Conservation (phyloP, 805 yeast genomes). For the Lachancea waltii region DNA sequence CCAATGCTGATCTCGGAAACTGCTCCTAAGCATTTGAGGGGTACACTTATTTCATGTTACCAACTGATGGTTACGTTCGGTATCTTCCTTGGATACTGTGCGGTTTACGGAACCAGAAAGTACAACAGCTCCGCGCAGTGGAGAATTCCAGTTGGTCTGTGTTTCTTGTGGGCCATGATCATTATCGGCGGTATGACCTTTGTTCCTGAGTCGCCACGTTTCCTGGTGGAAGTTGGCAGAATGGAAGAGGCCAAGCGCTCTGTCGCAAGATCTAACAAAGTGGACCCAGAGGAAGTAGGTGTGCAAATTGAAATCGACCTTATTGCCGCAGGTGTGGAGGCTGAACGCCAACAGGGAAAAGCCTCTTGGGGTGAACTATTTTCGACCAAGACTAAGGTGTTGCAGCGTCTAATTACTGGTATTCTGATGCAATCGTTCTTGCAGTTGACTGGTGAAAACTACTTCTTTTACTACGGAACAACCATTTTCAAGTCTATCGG, state of each 20-base stretch:
- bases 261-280: constrained; percentile 55
- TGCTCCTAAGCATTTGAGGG: constrained; percentile 79
- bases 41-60: constrained; percentile 63
- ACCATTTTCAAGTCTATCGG: constrained; percentile 58
- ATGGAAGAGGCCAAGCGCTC: constrained; percentile 57
- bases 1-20: constrained; percentile 87
- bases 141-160: constrained; percentile 65
- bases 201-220: constrained; percentile 75
- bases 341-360: constrained; percentile 53
- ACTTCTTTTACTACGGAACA: constrained; percentile 62
- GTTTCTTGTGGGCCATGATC: constrained; percentile 40
- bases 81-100: constrained; percentile 71
- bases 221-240: constrained; percentile 46
- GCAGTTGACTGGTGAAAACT: constrained; percentile 61
- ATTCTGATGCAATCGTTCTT: constrained; percentile 52
- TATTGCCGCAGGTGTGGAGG: constrained; percentile 53
- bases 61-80: constrained; percentile 69
- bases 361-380: constrained; percentile 62
- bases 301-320: constrained; percentile 51
- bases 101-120: constrained; percentile 50
- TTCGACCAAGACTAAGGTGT: constrained; percentile 59
- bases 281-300: constrained; percentile 45
- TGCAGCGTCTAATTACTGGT: constrained; percentile 43
- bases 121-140: constrained; percentile 47
- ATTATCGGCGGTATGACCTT: constrained; percentile 36